Conservation (phyloP, 208 protist species). For the Sergeia podlipaevii region DNA sequence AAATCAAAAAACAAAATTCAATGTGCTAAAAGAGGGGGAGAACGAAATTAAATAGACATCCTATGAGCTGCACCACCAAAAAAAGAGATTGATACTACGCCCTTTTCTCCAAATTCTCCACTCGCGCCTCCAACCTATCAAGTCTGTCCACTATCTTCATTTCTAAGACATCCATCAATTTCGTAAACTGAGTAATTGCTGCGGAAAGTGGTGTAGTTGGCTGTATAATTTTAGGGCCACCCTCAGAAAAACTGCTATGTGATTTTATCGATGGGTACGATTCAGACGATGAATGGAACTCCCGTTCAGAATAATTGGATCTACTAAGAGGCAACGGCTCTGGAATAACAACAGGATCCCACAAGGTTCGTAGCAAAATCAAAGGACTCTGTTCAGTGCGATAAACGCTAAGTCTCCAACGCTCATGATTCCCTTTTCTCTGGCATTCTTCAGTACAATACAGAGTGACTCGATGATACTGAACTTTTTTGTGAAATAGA, state of each 20-base stretch:
- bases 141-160: conserved; percentile 19
- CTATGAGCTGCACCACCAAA: too few relatives aligned
- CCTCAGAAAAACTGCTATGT: conserved; percentile 35
- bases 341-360: conserved; percentile 68
- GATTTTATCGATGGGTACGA: conserved; percentile 21
- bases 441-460: conserved; percentile 78
- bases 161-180: conserved; percentile 28
- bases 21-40: not conserved
- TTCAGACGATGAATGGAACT: conserved; percentile 42
- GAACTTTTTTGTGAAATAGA: conserved; percentile 45
- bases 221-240: conserved; percentile 21
- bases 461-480: conserved; percentile 48
- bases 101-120: conserved; percentile 18
- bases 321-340: conserved; percentile 46
- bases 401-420: conserved; percentile 68
- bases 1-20: conserved; percentile 14
- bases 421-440: conserved; percentile 33
- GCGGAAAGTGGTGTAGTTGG: conserved; percentile 19
- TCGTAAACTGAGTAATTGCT: conserved; percentile 20
- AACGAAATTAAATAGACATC: too few relatives aligned
- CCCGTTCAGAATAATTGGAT: conserved; percentile 39
- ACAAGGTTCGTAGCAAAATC: conserved; percentile 50
- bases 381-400: conserved; percentile 30
- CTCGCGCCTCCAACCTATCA: conserved; percentile 18
- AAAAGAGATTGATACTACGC: too few relatives aligned